Conservation (phyloP, 108 stramenopile genomes). For the Nitzschia palea region DNA sequence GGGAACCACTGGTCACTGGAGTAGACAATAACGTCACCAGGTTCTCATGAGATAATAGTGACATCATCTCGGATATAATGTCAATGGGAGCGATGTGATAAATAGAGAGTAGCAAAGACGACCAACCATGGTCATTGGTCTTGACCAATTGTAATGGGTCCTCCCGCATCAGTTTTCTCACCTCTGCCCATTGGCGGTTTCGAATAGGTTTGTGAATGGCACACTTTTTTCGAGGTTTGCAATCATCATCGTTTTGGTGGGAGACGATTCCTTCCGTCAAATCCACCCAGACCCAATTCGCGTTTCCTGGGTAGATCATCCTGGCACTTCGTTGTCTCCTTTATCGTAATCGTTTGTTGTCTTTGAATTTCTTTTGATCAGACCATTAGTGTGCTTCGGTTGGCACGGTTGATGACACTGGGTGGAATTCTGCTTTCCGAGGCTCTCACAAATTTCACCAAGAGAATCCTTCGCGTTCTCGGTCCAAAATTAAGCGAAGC, state of each 20-base stretch:
- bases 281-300: neutral
- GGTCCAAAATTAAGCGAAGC: too few relatives aligned
- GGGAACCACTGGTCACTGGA: conserved; percentile 6
- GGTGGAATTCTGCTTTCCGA: too few relatives aligned
- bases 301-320: too few relatives aligned
- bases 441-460: too few relatives aligned
- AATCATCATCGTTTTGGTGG: neutral
- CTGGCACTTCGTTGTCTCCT: too few relatives aligned
- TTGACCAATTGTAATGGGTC: neutral
- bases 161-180: neutral
- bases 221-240: conserved; percentile 1
- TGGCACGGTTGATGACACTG: too few relatives aligned
- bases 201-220: conserved; percentile 11
- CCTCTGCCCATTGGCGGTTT: conserved; percentile 3
- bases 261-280: neutral
- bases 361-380: too few relatives aligned
- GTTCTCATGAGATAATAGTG: neutral
- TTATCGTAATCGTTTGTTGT: too few relatives aligned
- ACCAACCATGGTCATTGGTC: conserved; percentile 4
- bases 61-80: conserved; percentile 9
- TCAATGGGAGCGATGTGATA: conserved; percentile 6
- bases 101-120: neutral
- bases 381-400: too few relatives aligned
- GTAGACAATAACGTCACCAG: neutral
- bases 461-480: too few relatives aligned